These are phyloP conservation scores for Chlorella sp. DNA, from an alignment of 139 green algal genomes.

Conservation along the genomic window DNA sequence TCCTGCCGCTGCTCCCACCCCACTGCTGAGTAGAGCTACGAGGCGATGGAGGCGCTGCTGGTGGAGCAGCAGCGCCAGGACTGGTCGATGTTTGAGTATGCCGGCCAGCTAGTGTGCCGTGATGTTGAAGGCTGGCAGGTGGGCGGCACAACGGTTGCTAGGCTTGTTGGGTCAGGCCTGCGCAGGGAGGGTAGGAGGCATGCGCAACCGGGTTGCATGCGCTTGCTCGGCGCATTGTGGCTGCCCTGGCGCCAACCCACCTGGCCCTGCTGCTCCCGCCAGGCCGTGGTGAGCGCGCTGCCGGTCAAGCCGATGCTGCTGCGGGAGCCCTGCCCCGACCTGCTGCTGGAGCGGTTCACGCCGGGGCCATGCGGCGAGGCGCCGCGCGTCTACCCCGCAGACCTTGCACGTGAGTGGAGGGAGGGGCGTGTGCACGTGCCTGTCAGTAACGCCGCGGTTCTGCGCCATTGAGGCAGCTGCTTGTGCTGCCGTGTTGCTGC, in stretches of 20 bases:
- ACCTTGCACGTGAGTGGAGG: not conserved
- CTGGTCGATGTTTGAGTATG: slow-evolving; percentile 20
- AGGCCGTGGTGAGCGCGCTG: slow-evolving; percentile 3
- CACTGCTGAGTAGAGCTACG: not conserved
- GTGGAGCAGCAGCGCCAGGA: slow-evolving; percentile 19
- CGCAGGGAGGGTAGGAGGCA: too few species aligned
- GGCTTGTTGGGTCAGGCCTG: too few species aligned
- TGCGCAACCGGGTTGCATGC: too few species aligned
- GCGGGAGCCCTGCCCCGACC: not conserved
- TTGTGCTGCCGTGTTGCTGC: not conserved
- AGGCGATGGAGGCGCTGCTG: slow-evolving; percentile 19
- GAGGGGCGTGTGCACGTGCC: too few species aligned
- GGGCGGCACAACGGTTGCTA: too few species aligned
- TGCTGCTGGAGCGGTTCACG: not conserved
- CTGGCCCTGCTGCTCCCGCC: not conserved
- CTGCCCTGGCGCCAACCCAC: not conserved
- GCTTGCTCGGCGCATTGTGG: too few species aligned
- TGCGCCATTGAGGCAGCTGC: not conserved
- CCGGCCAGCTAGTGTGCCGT: slow-evolving; percentile 7
- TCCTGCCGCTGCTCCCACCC: not conserved
- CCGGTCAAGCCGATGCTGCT: not conserved
- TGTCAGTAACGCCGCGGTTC: not conserved
- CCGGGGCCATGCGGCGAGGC: not conserved
- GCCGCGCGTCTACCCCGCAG: not conserved
- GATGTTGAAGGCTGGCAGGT: slow-evolving; percentile 25